Base-by-base conservation (phyloP, 371 early-diverging fungal species). In the Vairimorpha necatrix region DNA sequence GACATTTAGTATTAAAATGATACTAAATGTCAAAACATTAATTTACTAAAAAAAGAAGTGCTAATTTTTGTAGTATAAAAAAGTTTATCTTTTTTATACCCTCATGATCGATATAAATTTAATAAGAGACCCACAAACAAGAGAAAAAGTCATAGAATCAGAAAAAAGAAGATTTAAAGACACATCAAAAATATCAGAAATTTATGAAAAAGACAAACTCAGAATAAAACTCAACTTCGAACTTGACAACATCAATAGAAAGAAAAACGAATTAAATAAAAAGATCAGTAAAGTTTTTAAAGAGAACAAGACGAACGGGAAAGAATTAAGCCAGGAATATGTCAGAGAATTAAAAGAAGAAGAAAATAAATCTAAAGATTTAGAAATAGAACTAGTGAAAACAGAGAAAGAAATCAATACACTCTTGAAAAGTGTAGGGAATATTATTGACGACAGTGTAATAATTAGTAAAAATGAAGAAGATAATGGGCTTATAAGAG, bases 361-460 rank as follows among this genome's bases (percentile, higher is more conserved):
- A 22, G 32, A 69, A 32, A 65, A 72, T 28, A 67, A 66, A 24
- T 65, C 54, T 60, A 42, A 46, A 11, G 66, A 66, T 1, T 39
- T 77, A 14, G 66, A 68, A 46, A 70, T 48, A 1, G 50, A 67
- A 47, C 33, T 77, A 9, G 28, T 30, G n/a, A 58, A 7, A 26
- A 13, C 75, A 32, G 78, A 78, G 24, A 67, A 69, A 26, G 70
- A 83, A 71, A 72, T 80, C 18, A 39, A 48, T 26, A 68, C 14
- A n/a, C 13, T 70, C 20, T 87, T 96, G 62, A 82, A 77, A 65
- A 82, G 84, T 7, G 87, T 98, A 68, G 99, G 99, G 72, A 98
- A 98, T 88, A 84, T 96, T 78, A 93, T 98, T 14, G 95, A 96
- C 82, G 87, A 90, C 67, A 89, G 89, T 53, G 96, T 95, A n/a